Conservation (phyloP, 208 protist genomes). For the Trypanosomatidae sp. region DNA sequence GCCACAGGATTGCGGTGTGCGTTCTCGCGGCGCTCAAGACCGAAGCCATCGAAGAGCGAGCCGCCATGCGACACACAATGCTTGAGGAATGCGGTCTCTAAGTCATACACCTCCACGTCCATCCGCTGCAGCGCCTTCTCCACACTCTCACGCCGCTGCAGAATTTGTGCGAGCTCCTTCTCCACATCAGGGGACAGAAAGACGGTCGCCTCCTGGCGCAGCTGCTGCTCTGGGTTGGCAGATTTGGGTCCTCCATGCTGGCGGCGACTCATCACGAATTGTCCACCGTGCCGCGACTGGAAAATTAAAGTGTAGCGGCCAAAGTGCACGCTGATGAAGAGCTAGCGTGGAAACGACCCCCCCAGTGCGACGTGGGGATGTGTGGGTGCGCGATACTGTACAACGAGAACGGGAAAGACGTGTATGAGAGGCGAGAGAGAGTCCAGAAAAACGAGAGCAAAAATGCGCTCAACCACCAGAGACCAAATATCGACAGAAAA, state of each 20-base stretch:
- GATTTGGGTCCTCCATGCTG: slow-evolving; percentile 17
- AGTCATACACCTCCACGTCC: slow-evolving; percentile 66
- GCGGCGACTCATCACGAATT: slow-evolving; percentile 14
- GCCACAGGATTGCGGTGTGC: slow-evolving; percentile 27
- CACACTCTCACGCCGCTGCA: slow-evolving; percentile 40
- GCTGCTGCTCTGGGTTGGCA: slow-evolving; percentile 14
- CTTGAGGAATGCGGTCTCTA: slow-evolving; percentile 64
- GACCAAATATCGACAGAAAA: no score
- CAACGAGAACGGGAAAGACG: background rate
- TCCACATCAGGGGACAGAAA: slow-evolving; percentile 20
- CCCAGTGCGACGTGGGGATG: background rate
- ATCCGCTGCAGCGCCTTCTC: slow-evolving; percentile 40
- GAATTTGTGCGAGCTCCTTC: slow-evolving; percentile 40
- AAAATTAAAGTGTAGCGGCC: background rate
- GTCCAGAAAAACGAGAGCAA: no score
- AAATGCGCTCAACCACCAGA: no score
- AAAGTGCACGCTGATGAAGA: background rate
- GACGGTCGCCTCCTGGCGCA: slow-evolving; percentile 27
- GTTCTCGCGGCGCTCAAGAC: slow-evolving; percentile 49
- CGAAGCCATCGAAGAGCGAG: slow-evolving; percentile 79
- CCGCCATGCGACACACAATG: slow-evolving; percentile 66
- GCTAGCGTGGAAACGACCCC: background rate
- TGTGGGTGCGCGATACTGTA: background rate
- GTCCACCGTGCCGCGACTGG: background rate
- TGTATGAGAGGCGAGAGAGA: no score